phyloP scores from a whole-genome alignment of 2,329 filamentous ascomycete genomes.

The Phaeosphaeria sp. region DNA sequence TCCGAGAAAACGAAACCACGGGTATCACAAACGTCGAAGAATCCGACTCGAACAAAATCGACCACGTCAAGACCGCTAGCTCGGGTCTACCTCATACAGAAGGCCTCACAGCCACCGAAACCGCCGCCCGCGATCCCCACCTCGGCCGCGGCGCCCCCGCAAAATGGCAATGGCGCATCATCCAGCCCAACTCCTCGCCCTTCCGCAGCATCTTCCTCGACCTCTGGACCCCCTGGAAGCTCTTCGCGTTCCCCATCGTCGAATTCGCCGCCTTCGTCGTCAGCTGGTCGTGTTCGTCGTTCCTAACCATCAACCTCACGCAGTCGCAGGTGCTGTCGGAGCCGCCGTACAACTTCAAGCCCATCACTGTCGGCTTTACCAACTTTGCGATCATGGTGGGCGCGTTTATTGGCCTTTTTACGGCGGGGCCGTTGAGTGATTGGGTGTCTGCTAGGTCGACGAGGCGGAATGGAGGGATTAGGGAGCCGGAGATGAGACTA shows the following conservation, averaged over 20 bases:
- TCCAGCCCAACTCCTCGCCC: constrained; percentile 57
- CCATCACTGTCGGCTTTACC: constrained; percentile 60
- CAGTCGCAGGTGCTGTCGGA: constrained; percentile 61
- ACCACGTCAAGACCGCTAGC: constrained; percentile 28
- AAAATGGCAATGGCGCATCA: constrained; percentile 63
- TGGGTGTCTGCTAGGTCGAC: constrained; percentile 65
- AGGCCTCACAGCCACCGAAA: constrained; percentile 38
- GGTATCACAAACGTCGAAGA: neutral
- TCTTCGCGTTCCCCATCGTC: constrained; percentile 68
- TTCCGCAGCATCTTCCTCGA: constrained; percentile 58
- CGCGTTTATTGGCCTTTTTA: constrained; percentile 61
- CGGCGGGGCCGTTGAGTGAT: constrained; percentile 63
- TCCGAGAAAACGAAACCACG: constrained; percentile 16
- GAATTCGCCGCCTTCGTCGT: constrained; percentile 68
- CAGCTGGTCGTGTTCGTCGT: constrained; percentile 64
- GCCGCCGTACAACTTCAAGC: constrained; percentile 62
- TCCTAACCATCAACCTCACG: constrained; percentile 68
- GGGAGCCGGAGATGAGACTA: constrained; percentile 66
- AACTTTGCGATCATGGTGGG: constrained; percentile 66
- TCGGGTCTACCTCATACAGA: constrained; percentile 25
- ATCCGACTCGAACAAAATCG: constrained; percentile 32
- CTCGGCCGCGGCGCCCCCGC: constrained; percentile 63
- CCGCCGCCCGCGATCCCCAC: constrained; percentile 59
- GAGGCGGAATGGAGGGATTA: constrained; percentile 59
- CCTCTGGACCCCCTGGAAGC: constrained; percentile 68